Percentiles rank a stretch among this genome's conserved stretches.
Conservation (phyloP, 306 rosid species). For the Ochetophila trinervis region DNA sequence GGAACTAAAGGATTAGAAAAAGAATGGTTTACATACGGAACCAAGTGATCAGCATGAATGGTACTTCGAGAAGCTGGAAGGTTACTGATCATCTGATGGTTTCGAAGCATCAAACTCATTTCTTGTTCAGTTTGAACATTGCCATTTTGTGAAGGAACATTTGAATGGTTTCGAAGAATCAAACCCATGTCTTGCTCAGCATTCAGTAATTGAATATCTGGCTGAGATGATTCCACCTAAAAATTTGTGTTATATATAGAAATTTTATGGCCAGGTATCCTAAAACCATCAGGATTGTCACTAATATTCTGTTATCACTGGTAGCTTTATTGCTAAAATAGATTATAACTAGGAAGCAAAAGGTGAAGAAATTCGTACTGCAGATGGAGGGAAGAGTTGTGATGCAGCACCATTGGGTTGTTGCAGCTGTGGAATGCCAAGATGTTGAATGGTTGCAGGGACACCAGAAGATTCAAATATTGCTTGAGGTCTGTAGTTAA, state of each 20-base stretch:
- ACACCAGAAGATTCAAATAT: background rate
- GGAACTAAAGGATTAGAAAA: too few relatives aligned
- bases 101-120: too few relatives aligned
- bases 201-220: constrained; percentile 1
- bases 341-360: background rate
- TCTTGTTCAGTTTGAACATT: too few relatives aligned
- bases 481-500: background rate
- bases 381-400: background rate
- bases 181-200: constrained; percentile 6
- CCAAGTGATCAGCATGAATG: constrained; percentile 1
- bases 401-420: background rate
- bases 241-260: background rate
- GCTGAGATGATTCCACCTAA: constrained; percentile 13
- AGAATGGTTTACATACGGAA: background rate
- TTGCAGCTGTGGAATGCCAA: background rate
- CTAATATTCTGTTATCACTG: too few relatives aligned
- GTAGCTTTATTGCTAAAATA: too few relatives aligned
- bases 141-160: background rate
- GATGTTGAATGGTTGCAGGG: too few relatives aligned
- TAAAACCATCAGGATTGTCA: too few relatives aligned
- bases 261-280: too few relatives aligned
- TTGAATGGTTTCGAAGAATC: background rate
- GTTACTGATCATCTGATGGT: too few relatives aligned
- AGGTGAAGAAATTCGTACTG: background rate
- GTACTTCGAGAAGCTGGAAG: too few relatives aligned